Conservation (phyloP, 1,284 basidiomycete species). For the Sporisorium graminicola region DNA sequence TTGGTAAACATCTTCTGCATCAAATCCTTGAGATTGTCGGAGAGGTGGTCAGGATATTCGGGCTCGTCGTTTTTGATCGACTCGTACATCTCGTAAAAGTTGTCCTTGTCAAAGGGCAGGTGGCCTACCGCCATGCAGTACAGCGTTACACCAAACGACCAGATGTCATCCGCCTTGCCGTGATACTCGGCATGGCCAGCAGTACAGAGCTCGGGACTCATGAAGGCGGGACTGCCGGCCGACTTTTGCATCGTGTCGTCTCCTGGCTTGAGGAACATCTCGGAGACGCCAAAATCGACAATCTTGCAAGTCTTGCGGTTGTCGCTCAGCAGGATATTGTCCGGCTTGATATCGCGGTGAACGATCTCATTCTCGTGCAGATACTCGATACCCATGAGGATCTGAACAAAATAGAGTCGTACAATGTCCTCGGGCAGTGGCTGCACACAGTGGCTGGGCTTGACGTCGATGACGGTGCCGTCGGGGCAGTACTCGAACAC, state of each 20-base stretch:
- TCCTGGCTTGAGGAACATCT: conserved; percentile 72
- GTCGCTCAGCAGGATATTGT: conserved; percentile 73
- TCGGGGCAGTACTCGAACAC: conserved; percentile 70
- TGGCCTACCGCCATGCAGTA: conserved; percentile 74
- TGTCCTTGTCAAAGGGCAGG: conserved; percentile 73
- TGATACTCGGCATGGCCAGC: conserved; percentile 67
- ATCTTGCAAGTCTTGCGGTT: conserved; percentile 73
- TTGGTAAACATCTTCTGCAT: conserved; percentile 61
- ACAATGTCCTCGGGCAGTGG: conserved; percentile 68
- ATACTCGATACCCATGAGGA: conserved; percentile 73
- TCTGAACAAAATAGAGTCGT: conserved; percentile 73
- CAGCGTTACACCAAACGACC: conserved; percentile 74
- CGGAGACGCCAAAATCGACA: conserved; percentile 75
- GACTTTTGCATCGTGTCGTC: conserved; percentile 72
- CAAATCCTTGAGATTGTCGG: conserved; percentile 47
- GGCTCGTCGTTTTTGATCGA: conserved; percentile 71
- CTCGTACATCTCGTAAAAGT: conserved; percentile 73
- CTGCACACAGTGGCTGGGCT: conserved; percentile 57
- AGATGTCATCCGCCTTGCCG: conserved; percentile 74
- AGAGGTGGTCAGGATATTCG: conserved; percentile 56
- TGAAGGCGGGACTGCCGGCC: conserved; percentile 74
- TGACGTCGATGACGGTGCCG: conserved; percentile 73
- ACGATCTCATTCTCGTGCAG: conserved; percentile 74
- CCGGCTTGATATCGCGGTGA: conserved; percentile 74
- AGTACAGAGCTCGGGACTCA: conserved; percentile 73